A percentile compares a stretch with the other conserved stretches of the same genome.
phyloP scores from a whole-genome alignment of 805 yeast species.

The Yarrowia sp. region DNA sequence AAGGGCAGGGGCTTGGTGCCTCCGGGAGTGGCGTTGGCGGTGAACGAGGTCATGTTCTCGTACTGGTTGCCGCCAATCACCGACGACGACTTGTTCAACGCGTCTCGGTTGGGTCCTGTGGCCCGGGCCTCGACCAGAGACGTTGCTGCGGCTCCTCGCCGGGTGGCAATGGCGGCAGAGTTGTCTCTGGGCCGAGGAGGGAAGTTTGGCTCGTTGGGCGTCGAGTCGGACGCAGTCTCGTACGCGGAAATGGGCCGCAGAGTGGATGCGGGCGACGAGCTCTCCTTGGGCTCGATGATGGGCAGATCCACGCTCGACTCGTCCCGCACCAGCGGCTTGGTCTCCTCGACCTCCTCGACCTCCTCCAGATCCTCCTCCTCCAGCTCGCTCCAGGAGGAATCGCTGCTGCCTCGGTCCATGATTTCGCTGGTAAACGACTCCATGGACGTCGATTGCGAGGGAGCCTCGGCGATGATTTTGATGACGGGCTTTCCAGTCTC shows the following conservation, averaged over 20 bases:
- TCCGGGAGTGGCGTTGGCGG: conserved; percentile 4
- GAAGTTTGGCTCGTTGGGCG: not conserved
- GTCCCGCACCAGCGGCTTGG: not conserved
- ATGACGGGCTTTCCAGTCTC: not conserved
- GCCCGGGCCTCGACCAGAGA: not conserved
- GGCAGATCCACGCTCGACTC: not conserved
- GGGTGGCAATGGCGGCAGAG: not conserved
- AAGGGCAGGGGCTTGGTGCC: not conserved
- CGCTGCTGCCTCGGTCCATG: conserved; percentile 14
- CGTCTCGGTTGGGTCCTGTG: not conserved
- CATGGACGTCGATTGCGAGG: conserved; percentile 13
- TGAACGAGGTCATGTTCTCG: not conserved
- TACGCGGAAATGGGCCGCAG: conserved; percentile 1
- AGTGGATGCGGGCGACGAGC: not conserved
- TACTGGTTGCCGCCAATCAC: conserved; percentile 22
- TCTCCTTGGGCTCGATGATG: not conserved
- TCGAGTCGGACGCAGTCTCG: not conserved
- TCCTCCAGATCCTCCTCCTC: not conserved
- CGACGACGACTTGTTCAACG: not conserved
- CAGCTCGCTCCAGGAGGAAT: conserved; percentile 1
- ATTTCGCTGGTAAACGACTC: conserved; percentile 7
- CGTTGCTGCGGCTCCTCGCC: not conserved
- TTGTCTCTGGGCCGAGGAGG: conserved; percentile 13
- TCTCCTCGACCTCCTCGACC: not conserved
- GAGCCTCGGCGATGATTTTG: not conserved